These are phyloP conservation scores for Fusarium tricinctum DNA, from an alignment of 2,329 filamentous ascomycete genomes.

Conservation along the genomic window DNA sequence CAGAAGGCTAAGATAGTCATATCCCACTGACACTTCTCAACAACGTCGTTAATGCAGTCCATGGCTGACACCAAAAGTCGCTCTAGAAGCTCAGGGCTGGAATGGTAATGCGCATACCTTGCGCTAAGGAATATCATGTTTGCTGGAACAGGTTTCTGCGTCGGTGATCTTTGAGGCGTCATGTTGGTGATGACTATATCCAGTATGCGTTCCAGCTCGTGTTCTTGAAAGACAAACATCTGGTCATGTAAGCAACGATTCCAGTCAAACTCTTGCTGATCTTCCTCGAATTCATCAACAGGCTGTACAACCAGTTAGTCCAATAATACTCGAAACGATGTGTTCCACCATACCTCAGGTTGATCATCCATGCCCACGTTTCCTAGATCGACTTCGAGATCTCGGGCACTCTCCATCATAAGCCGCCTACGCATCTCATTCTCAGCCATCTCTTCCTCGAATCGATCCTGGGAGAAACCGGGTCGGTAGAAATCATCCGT, in stretches of 20 bases:
- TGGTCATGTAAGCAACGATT: conserved; percentile 94
- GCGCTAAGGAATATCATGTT: conserved; percentile 98
- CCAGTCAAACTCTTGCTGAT: conserved; percentile 96
- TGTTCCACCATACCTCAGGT: conserved; percentile 77
- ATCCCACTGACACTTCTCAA: conserved; percentile 97
- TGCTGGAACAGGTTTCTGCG: conserved; percentile 97
- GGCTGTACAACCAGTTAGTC: conserved; percentile 59
- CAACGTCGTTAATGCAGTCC: conserved; percentile 96
- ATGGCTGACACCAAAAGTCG: conserved; percentile 87
- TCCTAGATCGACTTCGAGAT: conserved; percentile 94
- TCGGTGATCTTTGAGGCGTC: conserved; percentile 93
- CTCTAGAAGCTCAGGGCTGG: conserved; percentile 84
- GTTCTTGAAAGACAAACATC: conserved; percentile 99
- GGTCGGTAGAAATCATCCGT: conserved; percentile 94
- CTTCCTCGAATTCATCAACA: conserved; percentile 85
- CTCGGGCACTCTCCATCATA: conserved; percentile 99
- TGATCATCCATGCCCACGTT: conserved; percentile 97
- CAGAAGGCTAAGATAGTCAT: conserved; percentile 99
- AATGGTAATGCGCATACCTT: conserved; percentile 96
- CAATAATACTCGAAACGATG: not conserved
- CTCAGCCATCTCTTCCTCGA: conserved; percentile 97
- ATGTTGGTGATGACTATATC: conserved; percentile 98
- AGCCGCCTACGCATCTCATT: conserved; percentile 94
- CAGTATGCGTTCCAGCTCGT: conserved; percentile 89
- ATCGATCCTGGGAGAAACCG: conserved; percentile 91